Evolutionary conservation across 1,139 yeast genomes (phyloP), one percentile per base, ranked within the genome.

Genomic region (Candida sp.): DNA sequence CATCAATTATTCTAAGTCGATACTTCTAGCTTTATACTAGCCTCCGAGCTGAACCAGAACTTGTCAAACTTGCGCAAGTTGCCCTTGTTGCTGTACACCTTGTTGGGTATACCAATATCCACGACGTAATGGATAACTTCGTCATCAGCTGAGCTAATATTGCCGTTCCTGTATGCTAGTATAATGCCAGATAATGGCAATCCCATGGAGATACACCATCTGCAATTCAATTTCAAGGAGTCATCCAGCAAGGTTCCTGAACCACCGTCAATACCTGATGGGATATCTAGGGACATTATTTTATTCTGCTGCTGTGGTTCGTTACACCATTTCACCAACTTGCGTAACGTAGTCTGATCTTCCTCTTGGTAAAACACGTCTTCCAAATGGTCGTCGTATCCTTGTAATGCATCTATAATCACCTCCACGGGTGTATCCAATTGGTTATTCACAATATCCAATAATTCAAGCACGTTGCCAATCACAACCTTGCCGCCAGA

Each of bases 201-300:
- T 1, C 96, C 96, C 66, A 88, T 73, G 35, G 93, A 86, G 8
- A 88, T 79, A 48, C 90, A 79, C 77, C 84, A 83, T 51, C 72
- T 73, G 58, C 84, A 70, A 32, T 63, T 63, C 26, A 75, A 60
- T 34, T 62, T 63, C 45, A 77, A 57, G 22, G 65, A 56, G 40
- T 69, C 70, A 39, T 73, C 74, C 53, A 65, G 65, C 2, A 71
- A 63, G 4, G 85, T 78, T 7, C 97, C 97, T 0, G 96, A 85
- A 4, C 96, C 90, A 7, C 96, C 88, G 62, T 91, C 97, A 41
- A 89, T 75, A 6, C 97, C 97, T 0, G 93, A 81, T 3, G 97
- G 96, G 33, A 90, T 82, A 61, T 91, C 97, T 28, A 92, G 67
- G 0, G 96, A 88, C 73, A 90, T 72, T 11, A 86, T 71, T 46